Evolutionary conservation across 2,329 filamentous ascomycete species (phyloP).

Genomic region (Cylindrodendrum hubeiense): DNA sequence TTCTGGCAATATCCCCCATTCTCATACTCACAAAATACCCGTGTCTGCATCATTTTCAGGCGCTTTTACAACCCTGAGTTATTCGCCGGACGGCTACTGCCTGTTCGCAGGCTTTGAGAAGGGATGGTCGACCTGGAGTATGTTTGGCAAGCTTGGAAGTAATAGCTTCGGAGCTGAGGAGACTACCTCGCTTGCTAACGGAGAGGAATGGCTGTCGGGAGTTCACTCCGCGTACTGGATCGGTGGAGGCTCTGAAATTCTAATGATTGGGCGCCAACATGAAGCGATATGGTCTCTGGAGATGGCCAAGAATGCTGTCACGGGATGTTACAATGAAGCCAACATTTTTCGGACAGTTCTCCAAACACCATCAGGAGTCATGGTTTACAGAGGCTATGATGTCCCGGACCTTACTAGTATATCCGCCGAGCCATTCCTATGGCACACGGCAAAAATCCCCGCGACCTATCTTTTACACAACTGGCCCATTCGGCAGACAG

Average conservation of each 20-base stretch:
- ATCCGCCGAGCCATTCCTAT: conserved; percentile 91
- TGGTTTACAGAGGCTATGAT: conserved; percentile 95
- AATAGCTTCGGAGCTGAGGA: conserved; percentile 84
- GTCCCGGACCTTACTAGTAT: conserved; percentile 90
- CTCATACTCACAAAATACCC: conserved; percentile 80
- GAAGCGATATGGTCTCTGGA: conserved; percentile 89
- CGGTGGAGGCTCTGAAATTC: conserved; percentile 86
- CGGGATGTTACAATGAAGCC: conserved; percentile 89
- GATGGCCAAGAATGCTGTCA: conserved; percentile 93
- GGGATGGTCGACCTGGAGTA: conserved; percentile 97
- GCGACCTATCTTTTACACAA: conserved; percentile 88
- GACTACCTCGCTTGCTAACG: conserved; percentile 72
- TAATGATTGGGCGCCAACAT: conserved; percentile 78
- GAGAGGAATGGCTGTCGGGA: conserved; percentile 87
- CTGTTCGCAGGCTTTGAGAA: conserved; percentile 93
- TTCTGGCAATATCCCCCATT: conserved; percentile 89
- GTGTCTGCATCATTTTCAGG: conserved; percentile 78
- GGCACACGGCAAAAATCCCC: conserved; percentile 92
- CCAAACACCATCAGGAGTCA: conserved; percentile 87
- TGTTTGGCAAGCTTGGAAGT: conserved; percentile 91
- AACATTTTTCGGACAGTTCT: conserved; percentile 92
- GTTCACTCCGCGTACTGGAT: conserved; percentile 86
- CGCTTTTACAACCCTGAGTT: conserved; percentile 78
- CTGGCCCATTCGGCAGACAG: conserved; percentile 90
- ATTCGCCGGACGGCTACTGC: conserved; percentile 96